phyloP scores from a whole-genome alignment of 2,329 filamentous ascomycete species.

The Scedosporium boydii region DNA sequence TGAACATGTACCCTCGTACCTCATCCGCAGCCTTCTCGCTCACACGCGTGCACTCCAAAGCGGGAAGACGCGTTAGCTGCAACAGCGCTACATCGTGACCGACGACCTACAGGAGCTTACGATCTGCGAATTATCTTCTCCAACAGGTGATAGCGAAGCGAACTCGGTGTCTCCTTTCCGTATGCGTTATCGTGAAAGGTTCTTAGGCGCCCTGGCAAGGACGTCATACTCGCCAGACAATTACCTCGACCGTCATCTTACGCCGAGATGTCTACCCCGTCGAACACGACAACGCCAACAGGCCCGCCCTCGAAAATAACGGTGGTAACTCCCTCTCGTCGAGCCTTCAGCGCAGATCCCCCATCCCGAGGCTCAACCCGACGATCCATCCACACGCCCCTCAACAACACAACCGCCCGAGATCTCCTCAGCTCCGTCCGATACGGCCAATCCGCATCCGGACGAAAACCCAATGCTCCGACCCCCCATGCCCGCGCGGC shows the following conservation, averaged over 20 bases:
- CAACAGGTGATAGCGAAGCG: too few relatives aligned
- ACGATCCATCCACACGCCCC: constrained; percentile 32
- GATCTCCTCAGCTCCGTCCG: constrained; percentile 28
- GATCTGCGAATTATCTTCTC: too few relatives aligned
- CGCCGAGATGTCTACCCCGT: constrained; percentile 1
- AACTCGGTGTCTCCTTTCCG: too few relatives aligned
- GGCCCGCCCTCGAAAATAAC: constrained; percentile 4
- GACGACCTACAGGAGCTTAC: too few relatives aligned
- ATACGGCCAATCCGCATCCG: constrained; percentile 14
- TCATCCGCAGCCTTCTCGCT: background rate
- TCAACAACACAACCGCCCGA: constrained; percentile 24
- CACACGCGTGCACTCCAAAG: background rate
- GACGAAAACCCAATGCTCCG: constrained; percentile 29
- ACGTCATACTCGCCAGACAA: background rate
- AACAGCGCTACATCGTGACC: too few relatives aligned
- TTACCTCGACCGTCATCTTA: background rate
- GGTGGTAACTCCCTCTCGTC: constrained; percentile 9
- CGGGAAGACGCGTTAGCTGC: background rate
- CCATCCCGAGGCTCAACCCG: constrained; percentile 25
- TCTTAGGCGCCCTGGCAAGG: too few relatives aligned
- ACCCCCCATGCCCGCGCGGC: constrained; percentile 56
- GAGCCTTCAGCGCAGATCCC: constrained; percentile 6
- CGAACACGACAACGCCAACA: background rate
- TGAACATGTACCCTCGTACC: background rate
- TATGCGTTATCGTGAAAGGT: too few relatives aligned